A percentile compares a stretch with the other conserved stretches of the same genome.
Conservation (phyloP, 2,329 filamentous ascomycete genomes). For the Ophiostoma quercus region DNA sequence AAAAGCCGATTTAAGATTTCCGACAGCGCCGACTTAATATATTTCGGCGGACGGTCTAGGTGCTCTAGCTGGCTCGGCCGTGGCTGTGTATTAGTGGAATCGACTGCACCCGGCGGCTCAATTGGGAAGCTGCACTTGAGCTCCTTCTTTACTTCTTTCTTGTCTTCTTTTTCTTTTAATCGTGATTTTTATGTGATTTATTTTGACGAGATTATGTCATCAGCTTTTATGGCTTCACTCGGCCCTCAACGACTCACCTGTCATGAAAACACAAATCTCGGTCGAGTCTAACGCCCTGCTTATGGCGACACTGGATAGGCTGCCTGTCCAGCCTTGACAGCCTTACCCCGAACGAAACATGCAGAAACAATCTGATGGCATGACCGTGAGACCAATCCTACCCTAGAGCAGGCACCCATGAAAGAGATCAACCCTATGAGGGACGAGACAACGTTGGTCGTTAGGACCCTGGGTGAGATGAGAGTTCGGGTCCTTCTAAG, state of each 20-base stretch:
- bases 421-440: background rate
- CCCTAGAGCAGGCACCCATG: background rate
- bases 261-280: background rate
- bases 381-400: background rate
- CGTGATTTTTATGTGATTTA: background rate
- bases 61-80: slow-evolving; percentile 11
- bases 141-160: slow-evolving; percentile 21
- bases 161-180: background rate
- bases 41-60: background rate
- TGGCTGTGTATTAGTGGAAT: slow-evolving; percentile 13
- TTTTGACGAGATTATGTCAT: background rate
- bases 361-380: background rate
- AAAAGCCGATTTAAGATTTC: background rate
- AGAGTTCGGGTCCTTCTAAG: background rate
- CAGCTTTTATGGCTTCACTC: background rate
- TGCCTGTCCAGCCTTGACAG: background rate
- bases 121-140: slow-evolving; percentile 2
- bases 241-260: background rate
- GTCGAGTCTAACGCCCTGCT: background rate
- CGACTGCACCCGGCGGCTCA: background rate
- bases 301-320: background rate
- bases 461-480: background rate
- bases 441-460: background rate
- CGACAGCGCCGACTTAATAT: background rate
- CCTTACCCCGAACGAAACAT: background rate